Conservation (phyloP, 768 basidiomycete species). For the Suillus occidentalis region DNA sequence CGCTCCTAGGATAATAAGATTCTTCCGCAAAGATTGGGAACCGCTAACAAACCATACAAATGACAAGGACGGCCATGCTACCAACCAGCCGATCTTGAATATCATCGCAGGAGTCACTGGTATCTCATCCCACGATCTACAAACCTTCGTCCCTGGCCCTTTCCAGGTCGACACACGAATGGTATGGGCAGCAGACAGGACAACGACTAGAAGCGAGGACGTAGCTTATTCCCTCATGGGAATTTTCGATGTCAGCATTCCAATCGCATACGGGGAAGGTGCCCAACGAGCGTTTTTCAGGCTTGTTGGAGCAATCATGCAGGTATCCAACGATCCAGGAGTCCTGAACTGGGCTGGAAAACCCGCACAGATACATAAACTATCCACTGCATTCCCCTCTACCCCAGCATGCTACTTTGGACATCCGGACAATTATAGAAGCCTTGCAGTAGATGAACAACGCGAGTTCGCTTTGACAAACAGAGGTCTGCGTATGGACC, state of each 20-base stretch:
- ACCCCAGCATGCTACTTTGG: not conserved
- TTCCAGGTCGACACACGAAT: not conserved
- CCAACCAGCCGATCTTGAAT: not conserved
- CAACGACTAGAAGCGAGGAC: not conserved
- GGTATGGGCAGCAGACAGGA: not conserved
- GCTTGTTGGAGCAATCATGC: not conserved
- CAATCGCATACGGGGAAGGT: not conserved
- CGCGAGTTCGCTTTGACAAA: not conserved
- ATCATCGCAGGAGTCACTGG: not conserved
- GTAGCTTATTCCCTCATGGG: not conserved
- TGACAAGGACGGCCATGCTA: not conserved
- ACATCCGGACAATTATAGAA: not conserved
- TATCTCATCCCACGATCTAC: not conserved
- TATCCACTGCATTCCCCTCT: not conserved
- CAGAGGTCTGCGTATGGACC: not conserved
- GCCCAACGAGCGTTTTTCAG: not conserved
- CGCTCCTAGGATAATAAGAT: not conserved
- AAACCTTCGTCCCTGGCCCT: not conserved
- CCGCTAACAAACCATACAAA: not conserved
- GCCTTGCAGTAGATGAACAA: not conserved
- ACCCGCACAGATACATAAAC: not conserved
- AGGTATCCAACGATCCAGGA: not conserved
- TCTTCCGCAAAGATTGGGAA: not conserved
- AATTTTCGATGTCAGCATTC: not conserved
- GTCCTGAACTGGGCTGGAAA: not conserved